Conservation (phyloP, 129 eudicot species). For the Apium graveolens region DNA sequence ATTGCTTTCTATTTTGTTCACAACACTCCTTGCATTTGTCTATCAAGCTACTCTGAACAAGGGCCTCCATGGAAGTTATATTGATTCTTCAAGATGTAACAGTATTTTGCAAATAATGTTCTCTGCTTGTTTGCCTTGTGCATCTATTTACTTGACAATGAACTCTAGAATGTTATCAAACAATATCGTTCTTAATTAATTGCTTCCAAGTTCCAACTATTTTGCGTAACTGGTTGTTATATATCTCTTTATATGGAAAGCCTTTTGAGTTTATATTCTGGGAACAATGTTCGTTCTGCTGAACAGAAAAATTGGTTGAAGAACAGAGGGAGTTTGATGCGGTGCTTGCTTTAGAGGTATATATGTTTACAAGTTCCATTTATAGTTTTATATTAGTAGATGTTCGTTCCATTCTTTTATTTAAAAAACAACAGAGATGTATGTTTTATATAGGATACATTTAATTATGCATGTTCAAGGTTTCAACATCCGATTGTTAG, state of each 20-base stretch:
- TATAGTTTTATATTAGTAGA: neutral
- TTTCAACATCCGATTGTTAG: neutral
- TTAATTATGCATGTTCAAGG: neutral
- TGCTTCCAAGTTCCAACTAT: neutral
- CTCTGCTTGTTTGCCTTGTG: neutral
- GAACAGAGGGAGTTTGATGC: slow-evolving; percentile 76
- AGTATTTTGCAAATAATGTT: neutral
- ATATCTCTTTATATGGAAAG: neutral
- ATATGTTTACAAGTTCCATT: neutral
- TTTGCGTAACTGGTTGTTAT: neutral
- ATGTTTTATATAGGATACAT: neutral
- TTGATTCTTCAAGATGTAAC: too few relatives aligned
- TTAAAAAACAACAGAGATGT: neutral
- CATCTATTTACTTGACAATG: neutral
- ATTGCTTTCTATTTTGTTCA: too few relatives aligned
- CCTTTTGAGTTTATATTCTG: neutral
- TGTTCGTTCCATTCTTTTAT: neutral
- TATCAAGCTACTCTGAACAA: too few relatives aligned
- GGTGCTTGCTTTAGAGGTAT: slow-evolving; percentile 88
- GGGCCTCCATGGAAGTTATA: too few relatives aligned
- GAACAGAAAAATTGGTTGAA: slow-evolving; percentile 82
- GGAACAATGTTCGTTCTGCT: slow-evolving; percentile 12
- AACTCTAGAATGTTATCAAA: neutral
- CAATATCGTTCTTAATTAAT: neutral
- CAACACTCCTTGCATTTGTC: too few relatives aligned